Percentiles rank a stretch among this genome's conserved stretches.
Conservation (phyloP, 2,329 filamentous ascomycete genomes). For the Aspergillus viridinutans region DNA sequence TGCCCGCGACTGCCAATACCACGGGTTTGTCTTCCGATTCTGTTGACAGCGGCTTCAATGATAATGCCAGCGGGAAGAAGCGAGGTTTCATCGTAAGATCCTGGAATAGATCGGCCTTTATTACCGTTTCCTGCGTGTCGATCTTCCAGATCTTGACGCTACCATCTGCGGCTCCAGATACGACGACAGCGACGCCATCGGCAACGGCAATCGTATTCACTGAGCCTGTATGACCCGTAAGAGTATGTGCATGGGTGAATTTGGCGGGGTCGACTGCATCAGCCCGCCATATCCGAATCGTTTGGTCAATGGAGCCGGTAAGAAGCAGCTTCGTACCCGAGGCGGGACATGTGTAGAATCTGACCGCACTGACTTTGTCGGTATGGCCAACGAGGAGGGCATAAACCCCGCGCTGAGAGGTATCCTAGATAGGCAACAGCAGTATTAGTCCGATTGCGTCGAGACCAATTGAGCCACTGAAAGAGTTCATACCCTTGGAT, state of each 20-base stretch:
- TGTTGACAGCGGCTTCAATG: conserved; percentile 58
- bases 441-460: neutral
- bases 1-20: conserved; percentile 80
- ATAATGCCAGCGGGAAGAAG: conserved; percentile 76
- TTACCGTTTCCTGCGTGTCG: conserved; percentile 25
- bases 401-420: conserved; percentile 55
- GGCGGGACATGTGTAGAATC: conserved; percentile 60
- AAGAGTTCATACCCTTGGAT: conserved; percentile 59
- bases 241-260: conserved; percentile 46
- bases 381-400: conserved; percentile 70
- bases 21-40: conserved; percentile 46
- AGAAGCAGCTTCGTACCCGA: conserved; percentile 58
- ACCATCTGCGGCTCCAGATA: conserved; percentile 60
- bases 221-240: conserved; percentile 66
- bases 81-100: conserved; percentile 69
- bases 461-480: neutral
- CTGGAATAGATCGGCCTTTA: conserved; percentile 54
- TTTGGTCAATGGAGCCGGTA: conserved; percentile 77
- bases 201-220: conserved; percentile 61
- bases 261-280: conserved; percentile 15
- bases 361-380: conserved; percentile 76
- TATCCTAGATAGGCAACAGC: conserved; percentile 34
- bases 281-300: conserved; percentile 60
- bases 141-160: conserved; percentile 66
- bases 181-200: conserved; percentile 47